Base-by-base conservation (phyloP, 306 rosid species). In the Vigna radiata region DNA sequence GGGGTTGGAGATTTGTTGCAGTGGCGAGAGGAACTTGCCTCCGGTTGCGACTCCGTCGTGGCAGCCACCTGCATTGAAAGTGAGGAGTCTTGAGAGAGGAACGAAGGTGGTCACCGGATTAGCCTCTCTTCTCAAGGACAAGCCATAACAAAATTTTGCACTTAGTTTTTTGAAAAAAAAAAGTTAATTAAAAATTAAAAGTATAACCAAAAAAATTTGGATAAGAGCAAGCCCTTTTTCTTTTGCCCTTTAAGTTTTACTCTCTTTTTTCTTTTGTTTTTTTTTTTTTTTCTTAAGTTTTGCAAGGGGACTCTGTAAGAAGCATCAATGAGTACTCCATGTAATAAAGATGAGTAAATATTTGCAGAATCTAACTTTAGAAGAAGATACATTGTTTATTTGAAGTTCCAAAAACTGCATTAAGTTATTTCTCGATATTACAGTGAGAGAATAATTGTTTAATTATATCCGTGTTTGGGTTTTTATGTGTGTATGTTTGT, bases 61-160 rank as follows among this genome's bases (percentile, higher is more conserved):
- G 99, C 85, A 90, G 56, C 89, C 87, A 7, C 99, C 99, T 85
- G 99, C 96, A 79, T 73, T 95, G 39, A 92, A 82, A 80, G 97
- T 91, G 55, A 95, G 86, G 89, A 88, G 96, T 76, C 67, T 84
- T 4, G 97, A 89, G 74, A 89, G 88, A 83, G 96, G 96, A 54
- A 66, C 91, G 15, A 92, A 83, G 82, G 77, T 91, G 31, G 99
- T 95, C 16, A 91, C 99, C 52, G 99, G 99, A 65, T 88, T 95
- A 80, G 98, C 99, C 78, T 91, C 91, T 62, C 96, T 95, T 13
- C 93, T 95, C 62, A 86, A 48, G 76, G 93, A 92, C 61, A 95
- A 88, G 85, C 68, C 96, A 12, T 89, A 83, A 82, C 27, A 31
- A 87, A 88, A 77, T 81, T 84, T 84, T 80, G 85, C 69, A 48